Conservation (phyloP, 495 filamentous ascomycete genomes). For the Hyphodiscus hymeniophilus region DNA sequence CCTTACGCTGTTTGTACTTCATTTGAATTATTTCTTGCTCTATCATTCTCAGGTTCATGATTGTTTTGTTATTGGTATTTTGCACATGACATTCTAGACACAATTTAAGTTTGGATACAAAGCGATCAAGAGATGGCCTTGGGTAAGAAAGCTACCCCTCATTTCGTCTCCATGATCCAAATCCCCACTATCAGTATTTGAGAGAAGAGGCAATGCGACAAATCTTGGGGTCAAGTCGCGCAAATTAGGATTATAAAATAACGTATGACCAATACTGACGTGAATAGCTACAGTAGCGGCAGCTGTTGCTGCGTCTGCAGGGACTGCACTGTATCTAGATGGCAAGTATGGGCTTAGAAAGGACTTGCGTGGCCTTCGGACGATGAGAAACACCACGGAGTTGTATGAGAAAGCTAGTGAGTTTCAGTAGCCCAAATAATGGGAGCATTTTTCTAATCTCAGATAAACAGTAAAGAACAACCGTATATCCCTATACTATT, state of each 20-base stretch:
- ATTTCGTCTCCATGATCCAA: not conserved
- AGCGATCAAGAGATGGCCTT: no score
- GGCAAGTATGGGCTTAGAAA: constrained; percentile 60
- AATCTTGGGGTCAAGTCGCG: no score
- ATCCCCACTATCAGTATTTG: no score
- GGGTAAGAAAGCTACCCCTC: constrained; percentile 1
- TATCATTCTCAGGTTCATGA: no score
- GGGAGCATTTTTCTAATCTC: not conserved
- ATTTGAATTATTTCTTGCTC: no score
- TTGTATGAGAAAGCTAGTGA: constrained; percentile 23
- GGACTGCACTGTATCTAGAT: constrained; percentile 55
- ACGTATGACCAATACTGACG: no score
- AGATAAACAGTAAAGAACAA: constrained; percentile 30
- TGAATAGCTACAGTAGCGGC: constrained; percentile 32
- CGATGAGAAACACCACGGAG: constrained; percentile 24
- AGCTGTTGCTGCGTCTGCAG: constrained; percentile 44
- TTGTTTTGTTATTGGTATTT: no score
- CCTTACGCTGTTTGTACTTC: no score
- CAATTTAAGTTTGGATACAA: no score
- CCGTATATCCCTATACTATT: constrained; percentile 53
- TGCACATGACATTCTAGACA: no score
- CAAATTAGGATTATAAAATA: no score
- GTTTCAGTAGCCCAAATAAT: not conserved
- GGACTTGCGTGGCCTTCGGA: constrained; percentile 39
- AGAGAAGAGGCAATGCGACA: no score